Conservation (phyloP, 1,139 yeast genomes). For the Debaryomyces robertsiae region DNA sequence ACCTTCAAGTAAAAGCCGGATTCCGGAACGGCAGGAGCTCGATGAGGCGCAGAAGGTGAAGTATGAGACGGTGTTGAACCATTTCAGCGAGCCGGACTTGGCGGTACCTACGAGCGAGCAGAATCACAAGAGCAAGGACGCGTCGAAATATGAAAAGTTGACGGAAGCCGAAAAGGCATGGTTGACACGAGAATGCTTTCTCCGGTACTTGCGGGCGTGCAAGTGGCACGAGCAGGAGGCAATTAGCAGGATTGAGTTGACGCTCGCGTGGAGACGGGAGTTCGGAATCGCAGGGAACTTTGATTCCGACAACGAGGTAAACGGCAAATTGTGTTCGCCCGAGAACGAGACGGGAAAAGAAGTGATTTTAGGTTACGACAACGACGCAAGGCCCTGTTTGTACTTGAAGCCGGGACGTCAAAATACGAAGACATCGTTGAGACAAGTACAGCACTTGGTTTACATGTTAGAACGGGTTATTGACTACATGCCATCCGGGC, state of each 20-base stretch:
- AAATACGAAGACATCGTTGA: slow-evolving; percentile 45
- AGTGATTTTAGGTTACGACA: slow-evolving; percentile 49
- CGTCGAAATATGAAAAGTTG: slow-evolving; percentile 21
- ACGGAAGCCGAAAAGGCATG: slow-evolving; percentile 42
- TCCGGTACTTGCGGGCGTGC: slow-evolving; percentile 50
- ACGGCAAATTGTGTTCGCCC: slow-evolving; percentile 31
- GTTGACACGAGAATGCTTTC: slow-evolving; percentile 52
- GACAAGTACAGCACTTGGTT: slow-evolving; percentile 53
- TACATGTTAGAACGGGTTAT: slow-evolving; percentile 51
- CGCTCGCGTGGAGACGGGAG: slow-evolving; percentile 52
- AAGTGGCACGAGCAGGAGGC: slow-evolving; percentile 47
- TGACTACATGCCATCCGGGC: slow-evolving; percentile 53
- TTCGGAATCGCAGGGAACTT: slow-evolving; percentile 40
- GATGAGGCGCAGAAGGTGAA: slow-evolving; percentile 56
- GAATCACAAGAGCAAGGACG: slow-evolving; percentile 31
- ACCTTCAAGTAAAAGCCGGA: slow-evolving; percentile 49
- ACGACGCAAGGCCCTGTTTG: slow-evolving; percentile 50
- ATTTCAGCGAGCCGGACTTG: slow-evolving; percentile 55
- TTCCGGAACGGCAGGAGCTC: slow-evolving; percentile 55
- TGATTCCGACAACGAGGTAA: slow-evolving; percentile 38
- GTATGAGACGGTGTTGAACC: slow-evolving; percentile 58
- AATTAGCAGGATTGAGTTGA: slow-evolving; percentile 42
- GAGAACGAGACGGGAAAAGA: slow-evolving; percentile 54
- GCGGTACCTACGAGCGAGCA: slow-evolving; percentile 44
- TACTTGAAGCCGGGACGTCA: slow-evolving; percentile 53